Conservation (phyloP, 2,329 filamentous ascomycete species). For the Parasarocladium wereldwijsianum region DNA sequence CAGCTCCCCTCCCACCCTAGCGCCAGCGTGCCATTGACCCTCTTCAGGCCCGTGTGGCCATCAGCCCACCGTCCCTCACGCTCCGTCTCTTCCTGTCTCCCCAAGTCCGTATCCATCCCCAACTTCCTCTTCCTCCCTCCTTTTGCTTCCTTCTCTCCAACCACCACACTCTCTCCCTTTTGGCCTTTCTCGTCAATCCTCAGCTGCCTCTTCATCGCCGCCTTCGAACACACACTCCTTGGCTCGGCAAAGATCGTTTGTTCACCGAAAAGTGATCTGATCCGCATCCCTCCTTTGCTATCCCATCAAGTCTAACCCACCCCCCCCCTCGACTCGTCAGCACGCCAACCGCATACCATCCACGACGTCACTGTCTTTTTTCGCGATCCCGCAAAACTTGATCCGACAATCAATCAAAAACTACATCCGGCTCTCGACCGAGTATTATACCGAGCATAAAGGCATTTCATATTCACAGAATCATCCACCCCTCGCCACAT, state of each 20-base stretch:
- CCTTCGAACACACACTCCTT: constrained; percentile 4
- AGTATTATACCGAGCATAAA: constrained; percentile 4
- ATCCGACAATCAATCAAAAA: background rate
- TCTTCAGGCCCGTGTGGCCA: no score
- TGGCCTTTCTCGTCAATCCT: constrained; percentile 11
- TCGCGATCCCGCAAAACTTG: constrained; percentile 4
- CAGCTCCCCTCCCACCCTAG: no score
- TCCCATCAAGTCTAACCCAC: background rate
- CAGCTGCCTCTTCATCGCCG: constrained; percentile 4
- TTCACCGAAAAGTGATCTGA: background rate
- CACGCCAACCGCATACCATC: background rate
- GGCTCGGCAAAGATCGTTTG: constrained; percentile 3
- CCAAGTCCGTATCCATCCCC: no score
- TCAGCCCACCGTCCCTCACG: no score
- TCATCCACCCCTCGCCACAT: constrained; percentile 6
- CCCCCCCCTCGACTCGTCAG: no score
- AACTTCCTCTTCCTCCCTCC: constrained; percentile 2
- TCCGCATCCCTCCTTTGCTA: constrained; percentile 4
- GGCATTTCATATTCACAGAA: constrained; percentile 4
- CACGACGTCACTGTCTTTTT: constrained; percentile 1
- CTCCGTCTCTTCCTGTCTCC: no score
- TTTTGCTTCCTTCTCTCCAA: constrained; percentile 11
- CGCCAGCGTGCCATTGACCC: no score
- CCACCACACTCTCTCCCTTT: constrained; percentile 15
- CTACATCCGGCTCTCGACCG: constrained; percentile 1